Percentiles rank a stretch among this genome's conserved stretches.
Evolutionary conservation across 2,329 filamentous ascomycete genomes (phyloP).

Genomic region (Epichloe scottii): DNA sequence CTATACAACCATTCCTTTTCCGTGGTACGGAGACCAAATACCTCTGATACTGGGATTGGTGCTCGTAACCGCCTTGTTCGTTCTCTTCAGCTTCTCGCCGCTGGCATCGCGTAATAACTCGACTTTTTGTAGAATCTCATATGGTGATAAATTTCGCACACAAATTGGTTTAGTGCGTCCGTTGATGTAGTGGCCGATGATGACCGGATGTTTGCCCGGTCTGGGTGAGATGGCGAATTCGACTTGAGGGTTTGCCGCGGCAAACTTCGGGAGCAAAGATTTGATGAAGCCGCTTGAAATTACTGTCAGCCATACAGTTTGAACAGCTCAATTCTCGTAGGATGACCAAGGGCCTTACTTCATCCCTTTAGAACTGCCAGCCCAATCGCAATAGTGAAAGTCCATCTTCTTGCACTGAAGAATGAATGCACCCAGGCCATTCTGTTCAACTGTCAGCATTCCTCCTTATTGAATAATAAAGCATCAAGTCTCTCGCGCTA

Average conservation of each 20-base stretch:
- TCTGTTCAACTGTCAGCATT: conserved; percentile 39
- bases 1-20: conserved; percentile 42
- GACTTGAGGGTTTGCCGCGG: conserved; percentile 69
- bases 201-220: conserved; percentile 77
- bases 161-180: conserved; percentile 75
- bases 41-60: conserved; percentile 55
- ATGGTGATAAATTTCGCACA: conserved; percentile 71
- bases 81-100: conserved; percentile 57
- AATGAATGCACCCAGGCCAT: conserved; percentile 93
- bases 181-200: conserved; percentile 88
- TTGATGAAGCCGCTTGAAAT: conserved; percentile 63
- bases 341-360: conserved; percentile 42
- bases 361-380: conserved; percentile 88
- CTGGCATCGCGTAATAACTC: conserved; percentile 60
- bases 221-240: conserved; percentile 87
- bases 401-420: conserved; percentile 93
- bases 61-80: conserved; percentile 52
- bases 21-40: conserved; percentile 60
- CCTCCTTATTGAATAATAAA: background rate
- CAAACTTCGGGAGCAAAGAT: conserved; percentile 63
- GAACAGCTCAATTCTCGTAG: background rate
- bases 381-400: conserved; percentile 96
- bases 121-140: conserved; percentile 71
- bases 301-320: background rate
- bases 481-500: background rate